A percentile compares a stretch with the other conserved stretches of the same genome.
These are phyloP conservation scores for Bocquillonia castaneifolia DNA, from an alignment of 441 rosid genomes.

Conservation along the genomic window DNA sequence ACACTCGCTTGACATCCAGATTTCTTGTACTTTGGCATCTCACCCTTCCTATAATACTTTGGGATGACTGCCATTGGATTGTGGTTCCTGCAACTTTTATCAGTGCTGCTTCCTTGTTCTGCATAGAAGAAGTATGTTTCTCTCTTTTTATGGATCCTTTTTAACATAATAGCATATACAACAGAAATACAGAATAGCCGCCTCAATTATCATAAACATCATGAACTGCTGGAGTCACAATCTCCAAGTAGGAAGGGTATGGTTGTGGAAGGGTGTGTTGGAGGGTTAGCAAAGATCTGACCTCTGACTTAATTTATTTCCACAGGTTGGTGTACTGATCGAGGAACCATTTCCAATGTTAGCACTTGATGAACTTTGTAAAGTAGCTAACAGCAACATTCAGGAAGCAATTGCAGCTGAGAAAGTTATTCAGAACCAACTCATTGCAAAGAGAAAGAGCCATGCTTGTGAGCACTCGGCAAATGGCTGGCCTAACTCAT, in stretches of 20 bases:
- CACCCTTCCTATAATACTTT: constrained; percentile 83
- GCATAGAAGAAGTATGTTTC: constrained; percentile 79
- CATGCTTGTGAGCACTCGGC: constrained; percentile 42
- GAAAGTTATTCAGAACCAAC: constrained; percentile 47
- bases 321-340: constrained; percentile 89
- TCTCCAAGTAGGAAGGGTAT: neutral
- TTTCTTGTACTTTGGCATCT: constrained; percentile 94
- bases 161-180: neutral
- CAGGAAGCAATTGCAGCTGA: constrained; percentile 57
- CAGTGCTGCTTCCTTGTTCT: constrained; percentile 88
- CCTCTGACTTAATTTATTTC: constrained; percentile 16
- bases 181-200: neutral
- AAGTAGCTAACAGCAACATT: constrained; percentile 43
- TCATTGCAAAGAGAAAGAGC: constrained; percentile 42
- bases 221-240: too few relatives aligned
- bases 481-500: constrained; percentile 63
- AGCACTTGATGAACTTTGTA: constrained; percentile 80
- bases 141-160: neutral
- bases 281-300: too few relatives aligned
- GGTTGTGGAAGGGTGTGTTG: neutral
- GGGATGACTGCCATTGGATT: constrained; percentile 98
- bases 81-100: constrained; percentile 93
- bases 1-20: constrained; percentile 89
- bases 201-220: too few relatives aligned
- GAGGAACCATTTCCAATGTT: constrained; percentile 93